phyloP scores from a whole-genome alignment of 768 basidiomycete species.

The Boletus pseudo-olivaceus region DNA sequence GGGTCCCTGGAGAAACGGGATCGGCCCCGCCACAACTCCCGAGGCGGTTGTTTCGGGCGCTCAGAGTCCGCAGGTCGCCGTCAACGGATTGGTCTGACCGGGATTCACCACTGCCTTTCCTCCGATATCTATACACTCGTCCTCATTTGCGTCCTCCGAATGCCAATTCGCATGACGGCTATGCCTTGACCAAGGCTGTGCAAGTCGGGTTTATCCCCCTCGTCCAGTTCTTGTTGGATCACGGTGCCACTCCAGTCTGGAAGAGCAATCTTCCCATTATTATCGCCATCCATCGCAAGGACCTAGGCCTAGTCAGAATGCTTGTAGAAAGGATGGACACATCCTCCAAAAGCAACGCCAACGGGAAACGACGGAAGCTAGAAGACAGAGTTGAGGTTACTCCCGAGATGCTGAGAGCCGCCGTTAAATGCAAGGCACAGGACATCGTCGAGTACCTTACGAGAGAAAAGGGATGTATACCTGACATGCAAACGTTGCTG shows the following conservation, averaged over 20 bases:
- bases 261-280: slow-evolving; percentile 65
- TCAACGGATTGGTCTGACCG: slow-evolving; percentile 39
- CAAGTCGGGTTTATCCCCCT: slow-evolving; percentile 61
- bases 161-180: slow-evolving; percentile 71
- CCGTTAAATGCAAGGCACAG: slow-evolving; percentile 59
- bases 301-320: slow-evolving; percentile 65
- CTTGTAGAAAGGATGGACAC: slow-evolving; percentile 62
- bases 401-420: slow-evolving; percentile 58
- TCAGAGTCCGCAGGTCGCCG: slow-evolving; percentile 33
- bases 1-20: not conserved
- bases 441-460: slow-evolving; percentile 72
- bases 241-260: slow-evolving; percentile 65
- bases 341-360: slow-evolving; percentile 18
- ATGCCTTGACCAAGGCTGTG: slow-evolving; percentile 78
- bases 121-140: slow-evolving; percentile 51
- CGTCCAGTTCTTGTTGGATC: slow-evolving; percentile 62
- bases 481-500: slow-evolving; percentile 64
- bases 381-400: slow-evolving; percentile 57
- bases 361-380: slow-evolving; percentile 49
- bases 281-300: slow-evolving; percentile 70
- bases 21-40: slow-evolving; percentile 50
- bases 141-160: slow-evolving; percentile 43
- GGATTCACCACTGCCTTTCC: slow-evolving; percentile 61
- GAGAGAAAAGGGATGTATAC: slow-evolving; percentile 66
- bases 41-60: slow-evolving; percentile 57